Conservation (phyloP, 176 grass and related monocot species). For the Themeda triandra region DNA sequence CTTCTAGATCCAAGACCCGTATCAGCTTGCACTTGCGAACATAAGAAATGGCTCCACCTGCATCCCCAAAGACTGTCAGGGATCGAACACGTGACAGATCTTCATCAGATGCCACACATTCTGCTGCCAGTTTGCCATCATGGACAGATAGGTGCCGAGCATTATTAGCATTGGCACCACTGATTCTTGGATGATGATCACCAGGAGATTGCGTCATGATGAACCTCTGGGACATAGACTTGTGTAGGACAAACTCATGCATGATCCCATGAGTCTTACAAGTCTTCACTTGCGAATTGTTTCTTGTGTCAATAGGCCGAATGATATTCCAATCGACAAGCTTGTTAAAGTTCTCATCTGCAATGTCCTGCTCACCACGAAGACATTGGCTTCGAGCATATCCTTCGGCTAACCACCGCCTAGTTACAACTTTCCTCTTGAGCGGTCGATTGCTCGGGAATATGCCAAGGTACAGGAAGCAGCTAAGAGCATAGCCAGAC, state of each 20-base stretch:
- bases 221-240: constrained; percentile 2
- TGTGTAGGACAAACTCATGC: constrained; percentile 26
- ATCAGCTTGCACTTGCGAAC: constrained; percentile 1
- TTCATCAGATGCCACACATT: not conserved
- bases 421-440: constrained; percentile 26
- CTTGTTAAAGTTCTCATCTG: constrained; percentile 3
- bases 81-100: constrained; percentile 32
- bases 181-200: not conserved
- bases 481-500: not conserved
- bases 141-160: constrained; percentile 29
- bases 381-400: constrained; percentile 12
- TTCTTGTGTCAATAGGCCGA: not conserved
- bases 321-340: constrained; percentile 23
- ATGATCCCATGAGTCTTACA: constrained; percentile 29
- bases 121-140: not conserved
- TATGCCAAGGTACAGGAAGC: constrained; percentile 30
- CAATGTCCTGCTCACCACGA: constrained; percentile 8
- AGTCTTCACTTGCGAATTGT: constrained; percentile 25
- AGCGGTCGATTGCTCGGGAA: constrained; percentile 7
- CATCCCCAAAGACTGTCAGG: constrained; percentile 17
- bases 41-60: not conserved
- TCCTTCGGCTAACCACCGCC: constrained; percentile 39
- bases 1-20: constrained; percentile 17
- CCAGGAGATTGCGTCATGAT: not conserved
- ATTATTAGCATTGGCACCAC: not conserved